Conservation (phyloP, 139 green algal species). For the Tetradesmus obliquus region DNA sequence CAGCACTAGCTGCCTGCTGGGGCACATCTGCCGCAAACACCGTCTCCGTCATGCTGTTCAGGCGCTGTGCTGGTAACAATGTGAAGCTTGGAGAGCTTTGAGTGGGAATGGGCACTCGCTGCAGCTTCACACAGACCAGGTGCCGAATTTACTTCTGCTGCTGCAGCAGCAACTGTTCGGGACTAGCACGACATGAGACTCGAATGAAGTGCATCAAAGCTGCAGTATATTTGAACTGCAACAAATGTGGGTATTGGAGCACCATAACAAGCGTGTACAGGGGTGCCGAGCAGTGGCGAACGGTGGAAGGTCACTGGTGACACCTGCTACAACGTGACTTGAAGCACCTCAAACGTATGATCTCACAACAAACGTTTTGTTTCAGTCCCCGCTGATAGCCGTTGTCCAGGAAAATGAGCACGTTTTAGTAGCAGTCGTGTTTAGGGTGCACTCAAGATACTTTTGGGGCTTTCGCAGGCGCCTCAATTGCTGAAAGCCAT, state of each 20-base stretch:
- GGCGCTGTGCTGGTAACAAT: no score
- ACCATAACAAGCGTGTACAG: neutral
- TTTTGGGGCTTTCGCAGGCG: neutral
- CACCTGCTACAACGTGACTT: neutral
- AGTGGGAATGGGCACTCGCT: neutral
- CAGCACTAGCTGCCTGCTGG: neutral
- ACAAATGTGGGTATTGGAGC: neutral
- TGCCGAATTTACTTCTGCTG: neutral
- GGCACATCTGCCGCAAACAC: neutral
- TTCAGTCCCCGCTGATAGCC: neutral
- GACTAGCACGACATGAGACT: neutral
- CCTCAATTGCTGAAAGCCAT: neutral
- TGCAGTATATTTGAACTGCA: neutral
- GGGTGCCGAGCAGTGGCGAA: neutral
- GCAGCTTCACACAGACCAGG: neutral
- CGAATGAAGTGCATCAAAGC: no score
- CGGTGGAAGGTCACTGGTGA: neutral
- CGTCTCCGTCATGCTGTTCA: neutral
- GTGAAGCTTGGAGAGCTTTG: no score
- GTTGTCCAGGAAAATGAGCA: neutral
- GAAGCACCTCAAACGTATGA: neutral
- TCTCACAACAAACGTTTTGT: neutral
- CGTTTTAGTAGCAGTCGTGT: neutral
- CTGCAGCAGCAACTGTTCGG: neutral
- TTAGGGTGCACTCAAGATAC: neutral